These are phyloP conservation scores for Diaporthe ilicicola DNA, from an alignment of 2,329 filamentous ascomycete species.

Conservation along the genomic window DNA sequence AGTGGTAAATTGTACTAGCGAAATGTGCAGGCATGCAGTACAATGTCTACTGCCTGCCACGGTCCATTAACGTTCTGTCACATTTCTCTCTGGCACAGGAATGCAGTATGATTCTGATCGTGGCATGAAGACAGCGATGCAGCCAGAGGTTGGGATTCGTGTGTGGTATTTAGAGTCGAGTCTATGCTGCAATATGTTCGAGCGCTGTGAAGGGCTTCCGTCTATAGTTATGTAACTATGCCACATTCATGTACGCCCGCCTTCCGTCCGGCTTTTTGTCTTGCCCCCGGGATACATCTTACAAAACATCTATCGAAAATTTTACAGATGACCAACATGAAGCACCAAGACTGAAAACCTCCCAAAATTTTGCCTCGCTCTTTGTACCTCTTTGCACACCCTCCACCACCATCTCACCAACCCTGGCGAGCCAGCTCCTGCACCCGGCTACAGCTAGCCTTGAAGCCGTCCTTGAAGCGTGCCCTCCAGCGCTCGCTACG, in stretches of 20 bases:
- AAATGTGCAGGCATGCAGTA: no score
- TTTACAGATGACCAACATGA: not conserved
- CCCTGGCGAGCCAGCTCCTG: constrained; percentile 78
- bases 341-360: not conserved
- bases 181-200: constrained; percentile 1
- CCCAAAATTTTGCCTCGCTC: not conserved
- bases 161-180: no score
- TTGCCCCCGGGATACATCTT: not conserved
- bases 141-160: rapidly evolving
- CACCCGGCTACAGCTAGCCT: constrained; percentile 69
- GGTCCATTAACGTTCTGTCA: no score
- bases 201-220: not conserved
- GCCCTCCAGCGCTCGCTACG: constrained; percentile 73
- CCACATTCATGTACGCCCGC: not conserved
- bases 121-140: no score
- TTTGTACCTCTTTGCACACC: no score
- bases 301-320: not conserved
- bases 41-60: no score
- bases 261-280: not conserved
- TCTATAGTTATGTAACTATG: not conserved
- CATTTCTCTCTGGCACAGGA: no score
- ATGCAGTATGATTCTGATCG: not conserved
- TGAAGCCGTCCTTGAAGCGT: constrained; percentile 76
- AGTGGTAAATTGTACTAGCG: no score
- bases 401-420: constrained; percentile 63